These are phyloP conservation scores for Neurospora sp. DNA, from an alignment of 495 filamentous ascomycete species.

Conservation along the genomic window DNA sequence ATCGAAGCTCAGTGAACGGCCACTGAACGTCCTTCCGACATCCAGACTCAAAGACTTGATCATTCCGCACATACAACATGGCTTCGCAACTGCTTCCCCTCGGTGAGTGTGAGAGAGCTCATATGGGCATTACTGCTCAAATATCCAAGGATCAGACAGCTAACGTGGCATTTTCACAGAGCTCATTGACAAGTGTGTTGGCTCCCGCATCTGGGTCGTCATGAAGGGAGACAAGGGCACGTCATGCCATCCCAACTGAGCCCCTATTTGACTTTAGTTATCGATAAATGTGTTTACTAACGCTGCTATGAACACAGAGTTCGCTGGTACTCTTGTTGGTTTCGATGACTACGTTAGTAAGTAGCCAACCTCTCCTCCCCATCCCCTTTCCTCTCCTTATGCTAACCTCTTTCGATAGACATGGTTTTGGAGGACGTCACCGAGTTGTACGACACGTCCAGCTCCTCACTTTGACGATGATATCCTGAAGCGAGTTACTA, in stretches of 20 bases:
- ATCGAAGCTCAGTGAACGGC: neutral
- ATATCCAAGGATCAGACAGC: neutral
- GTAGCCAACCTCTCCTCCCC: conserved; percentile 29
- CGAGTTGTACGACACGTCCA: conserved; percentile 63
- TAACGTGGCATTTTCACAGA: conserved; percentile 44
- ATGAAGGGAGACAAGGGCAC: conserved; percentile 98
- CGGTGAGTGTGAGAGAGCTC: conserved; percentile 36
- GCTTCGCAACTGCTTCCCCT: conserved; percentile 73
- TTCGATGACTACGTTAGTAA: conserved; percentile 99
- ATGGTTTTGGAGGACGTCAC: conserved; percentile 98
- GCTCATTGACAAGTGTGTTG: conserved; percentile 97
- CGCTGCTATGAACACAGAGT: conserved; percentile 48
- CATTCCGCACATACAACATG: conserved; percentile 36
- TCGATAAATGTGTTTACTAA: conserved; percentile 6
- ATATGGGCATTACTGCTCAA: neutral
- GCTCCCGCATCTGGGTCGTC: conserved; percentile 94
- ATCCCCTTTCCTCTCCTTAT: neutral
- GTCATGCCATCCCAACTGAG: neutral
- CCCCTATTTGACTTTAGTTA: neutral
- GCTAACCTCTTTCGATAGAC: conserved; percentile 42
- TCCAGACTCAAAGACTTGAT: neutral
- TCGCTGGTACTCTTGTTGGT: conserved; percentile 82
- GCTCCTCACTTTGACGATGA: neutral
- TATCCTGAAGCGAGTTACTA: neutral
- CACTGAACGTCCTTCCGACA: neutral